Percentiles rank a stretch among this genome's conserved stretches.
Conservation (phyloP, 805 yeast genomes). For the Jamesozyma lodderae region DNA sequence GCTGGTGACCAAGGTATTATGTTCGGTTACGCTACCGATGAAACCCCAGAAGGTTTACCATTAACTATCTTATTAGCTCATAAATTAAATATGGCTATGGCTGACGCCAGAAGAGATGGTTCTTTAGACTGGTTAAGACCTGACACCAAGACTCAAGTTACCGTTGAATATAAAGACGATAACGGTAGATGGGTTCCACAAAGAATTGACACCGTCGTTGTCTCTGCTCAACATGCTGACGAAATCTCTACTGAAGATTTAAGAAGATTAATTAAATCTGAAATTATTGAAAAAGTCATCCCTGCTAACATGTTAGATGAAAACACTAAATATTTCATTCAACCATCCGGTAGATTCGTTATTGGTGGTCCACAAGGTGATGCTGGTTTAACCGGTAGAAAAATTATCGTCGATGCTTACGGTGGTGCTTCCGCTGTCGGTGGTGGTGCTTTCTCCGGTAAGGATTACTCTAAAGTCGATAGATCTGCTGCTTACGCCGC, state of each 20-base stretch:
- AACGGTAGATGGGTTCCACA: constrained; percentile 92
- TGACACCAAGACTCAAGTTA: constrained; percentile 99
- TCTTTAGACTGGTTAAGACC: constrained; percentile 96
- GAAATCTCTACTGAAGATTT: constrained; percentile 88
- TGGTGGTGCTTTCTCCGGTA: constrained; percentile 99
- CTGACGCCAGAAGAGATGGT: constrained; percentile 95
- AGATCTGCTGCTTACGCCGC: constrained; percentile 99
- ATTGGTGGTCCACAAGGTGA: constrained; percentile 99
- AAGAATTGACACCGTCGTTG: constrained; percentile 96
- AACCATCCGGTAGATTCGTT: constrained; percentile 98
- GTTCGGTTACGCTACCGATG: constrained; percentile 99
- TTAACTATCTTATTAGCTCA: constrained; percentile 90
- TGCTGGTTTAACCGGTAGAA: constrained; percentile 99
- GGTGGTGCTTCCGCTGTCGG: constrained; percentile 99
- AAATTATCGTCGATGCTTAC: constrained; percentile 98
- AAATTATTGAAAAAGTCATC: constrained; percentile 84
- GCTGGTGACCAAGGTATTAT: constrained; percentile 99
- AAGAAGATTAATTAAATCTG: constrained; percentile 65
- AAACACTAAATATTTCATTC: constrained; percentile 94
- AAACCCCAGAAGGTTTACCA: constrained; percentile 95
- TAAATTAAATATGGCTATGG: constrained; percentile 92
- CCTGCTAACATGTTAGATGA: constrained; percentile 87
- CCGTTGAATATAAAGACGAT: constrained; percentile 90
- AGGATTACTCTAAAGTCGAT: constrained; percentile 99
- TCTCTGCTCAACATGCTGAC: constrained; percentile 97